These are phyloP conservation scores for Emmonsiellopsis sp. DNA, from an alignment of 2,329 filamentous ascomycete species.

Conservation along the genomic window DNA sequence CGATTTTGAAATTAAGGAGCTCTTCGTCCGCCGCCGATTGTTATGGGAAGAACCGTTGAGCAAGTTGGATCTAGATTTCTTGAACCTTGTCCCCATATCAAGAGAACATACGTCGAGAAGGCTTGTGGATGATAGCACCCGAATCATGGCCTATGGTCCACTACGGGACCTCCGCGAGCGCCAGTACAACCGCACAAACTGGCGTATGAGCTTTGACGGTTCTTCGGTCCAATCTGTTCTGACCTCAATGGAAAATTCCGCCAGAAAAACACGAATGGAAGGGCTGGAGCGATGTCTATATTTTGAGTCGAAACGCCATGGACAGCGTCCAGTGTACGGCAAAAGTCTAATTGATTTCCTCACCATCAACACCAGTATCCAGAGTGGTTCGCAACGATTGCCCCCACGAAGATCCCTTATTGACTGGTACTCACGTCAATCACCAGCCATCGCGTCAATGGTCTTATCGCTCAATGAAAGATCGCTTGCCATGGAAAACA, in stretches of 20 bases:
- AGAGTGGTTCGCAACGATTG: slow-evolving; percentile 53
- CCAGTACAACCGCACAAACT: slow-evolving; percentile 50
- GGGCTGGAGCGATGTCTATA: slow-evolving; percentile 75
- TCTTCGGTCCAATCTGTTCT: slow-evolving; percentile 62
- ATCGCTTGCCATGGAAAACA: slow-evolving; percentile 61
- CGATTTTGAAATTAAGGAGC: slow-evolving; percentile 64
- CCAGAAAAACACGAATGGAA: slow-evolving; percentile 61
- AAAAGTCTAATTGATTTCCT: slow-evolving; percentile 67
- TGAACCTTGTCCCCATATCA: slow-evolving; percentile 67
- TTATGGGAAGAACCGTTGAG: slow-evolving; percentile 54
- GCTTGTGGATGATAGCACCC: slow-evolving; percentile 46
- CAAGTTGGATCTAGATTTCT: slow-evolving; percentile 61
- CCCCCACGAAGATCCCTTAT: slow-evolving; percentile 54
- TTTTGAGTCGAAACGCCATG: slow-evolving; percentile 69
- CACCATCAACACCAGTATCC: slow-evolving; percentile 53
- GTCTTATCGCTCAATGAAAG: slow-evolving; percentile 68
- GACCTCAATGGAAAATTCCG: slow-evolving; percentile 61
- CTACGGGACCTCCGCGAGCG: slow-evolving; percentile 63
- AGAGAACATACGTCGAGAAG: slow-evolving; percentile 56
- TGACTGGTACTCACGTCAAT: slow-evolving; percentile 67
- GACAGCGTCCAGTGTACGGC: slow-evolving; percentile 74
- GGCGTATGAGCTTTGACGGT: slow-evolving; percentile 54
- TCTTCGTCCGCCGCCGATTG: slow-evolving; percentile 58
- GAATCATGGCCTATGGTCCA: slow-evolving; percentile 60
- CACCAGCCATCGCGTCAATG: slow-evolving; percentile 45